Conservation (phyloP, 2,329 filamentous ascomycete species). For the Sclerotinia glacialis region DNA sequence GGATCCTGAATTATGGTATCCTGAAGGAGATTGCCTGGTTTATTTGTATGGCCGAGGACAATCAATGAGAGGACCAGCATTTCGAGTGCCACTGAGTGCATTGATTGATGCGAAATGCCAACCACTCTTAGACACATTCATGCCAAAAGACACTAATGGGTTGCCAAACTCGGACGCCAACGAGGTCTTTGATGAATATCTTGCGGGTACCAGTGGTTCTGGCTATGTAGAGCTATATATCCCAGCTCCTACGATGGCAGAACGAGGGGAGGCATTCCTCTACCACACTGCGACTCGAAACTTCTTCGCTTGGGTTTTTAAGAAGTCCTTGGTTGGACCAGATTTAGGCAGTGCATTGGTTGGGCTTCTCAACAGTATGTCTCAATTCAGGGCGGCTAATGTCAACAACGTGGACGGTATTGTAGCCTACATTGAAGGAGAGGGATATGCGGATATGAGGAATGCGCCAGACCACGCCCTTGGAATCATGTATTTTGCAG, state of each 20-base stretch:
- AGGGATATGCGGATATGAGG: slow-evolving; percentile 67
- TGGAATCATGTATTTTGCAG: slow-evolving; percentile 65
- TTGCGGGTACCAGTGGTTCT: slow-evolving; percentile 7
- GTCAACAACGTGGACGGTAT: slow-evolving; percentile 60
- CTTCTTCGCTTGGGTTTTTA: slow-evolving; percentile 68
- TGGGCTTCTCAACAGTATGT: slow-evolving; percentile 62
- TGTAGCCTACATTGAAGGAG: slow-evolving; percentile 62
- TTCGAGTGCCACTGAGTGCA: slow-evolving; percentile 59
- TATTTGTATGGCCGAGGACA: slow-evolving; percentile 65
- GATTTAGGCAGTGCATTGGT: slow-evolving; percentile 63
- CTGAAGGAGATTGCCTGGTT: slow-evolving; percentile 66
- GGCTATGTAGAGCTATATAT: slow-evolving; percentile 60
- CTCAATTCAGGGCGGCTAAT: slow-evolving; percentile 54
- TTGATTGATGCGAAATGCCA: slow-evolving; percentile 58
- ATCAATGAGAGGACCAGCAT: slow-evolving; percentile 64
- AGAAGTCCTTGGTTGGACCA: slow-evolving; percentile 64
- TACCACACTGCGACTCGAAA: slow-evolving; percentile 72
- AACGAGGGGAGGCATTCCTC: slow-evolving; percentile 53
- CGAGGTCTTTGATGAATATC: background rate
- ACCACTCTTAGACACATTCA: slow-evolving; percentile 56
- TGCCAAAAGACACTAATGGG: slow-evolving; percentile 35
- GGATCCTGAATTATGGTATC: slow-evolving; percentile 71
- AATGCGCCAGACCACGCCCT: slow-evolving; percentile 66
- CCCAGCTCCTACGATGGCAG: slow-evolving; percentile 56
- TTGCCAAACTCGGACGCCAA: slow-evolving; percentile 24